Percentiles rank a stretch among this genome's conserved stretches.
These are phyloP conservation scores for Omphalotus guepiniiformis DNA, from an alignment of 768 basidiomycete genomes.

Conservation along the genomic window DNA sequence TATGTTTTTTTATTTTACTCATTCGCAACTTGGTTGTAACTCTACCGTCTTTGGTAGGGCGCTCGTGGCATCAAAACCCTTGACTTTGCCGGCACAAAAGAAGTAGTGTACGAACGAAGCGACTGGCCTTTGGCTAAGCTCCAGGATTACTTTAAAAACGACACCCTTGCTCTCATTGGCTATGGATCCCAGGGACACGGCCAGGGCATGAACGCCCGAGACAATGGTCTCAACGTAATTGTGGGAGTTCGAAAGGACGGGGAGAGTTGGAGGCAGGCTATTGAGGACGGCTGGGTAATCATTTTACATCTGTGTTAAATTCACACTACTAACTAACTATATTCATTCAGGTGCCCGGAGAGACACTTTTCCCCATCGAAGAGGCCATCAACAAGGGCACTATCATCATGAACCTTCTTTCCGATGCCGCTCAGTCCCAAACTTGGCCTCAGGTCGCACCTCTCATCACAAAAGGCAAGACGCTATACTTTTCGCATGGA, in stretches of 20 bases:
- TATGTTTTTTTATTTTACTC: not conserved
- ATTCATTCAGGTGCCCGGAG: conserved; percentile 72
- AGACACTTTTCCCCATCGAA: conserved; percentile 97
- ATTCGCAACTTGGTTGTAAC: not conserved
- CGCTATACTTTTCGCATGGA: conserved; percentile 99
- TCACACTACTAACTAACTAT: conserved; percentile 5
- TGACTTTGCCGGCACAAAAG: conserved; percentile 92
- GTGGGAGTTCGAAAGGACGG: conserved; percentile 97
- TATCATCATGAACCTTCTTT: conserved; percentile 99
- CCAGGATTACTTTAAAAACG: conserved; percentile 99
- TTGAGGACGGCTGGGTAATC: conserved; percentile 92
- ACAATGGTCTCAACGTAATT: conserved; percentile 98
- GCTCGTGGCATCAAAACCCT: conserved; percentile 89
- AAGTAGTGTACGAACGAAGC: conserved; percentile 89
- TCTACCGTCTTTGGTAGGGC: conserved; percentile 36
- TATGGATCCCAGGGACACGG: conserved; percentile 99
- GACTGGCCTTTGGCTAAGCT: conserved; percentile 99
- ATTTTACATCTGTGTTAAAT: conserved; percentile 2
- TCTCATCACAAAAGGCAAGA: conserved; percentile 99
- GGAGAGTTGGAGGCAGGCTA: conserved; percentile 93
- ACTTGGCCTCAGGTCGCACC: conserved; percentile 90
- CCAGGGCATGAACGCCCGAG: conserved; percentile 97
- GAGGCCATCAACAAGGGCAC: conserved; percentile 95
- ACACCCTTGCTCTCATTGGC: conserved; percentile 97
- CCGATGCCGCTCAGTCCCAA: conserved; percentile 97